phyloP scores from a whole-genome alignment of 2,329 filamentous ascomycete genomes.

The Claviceps digitariae region DNA sequence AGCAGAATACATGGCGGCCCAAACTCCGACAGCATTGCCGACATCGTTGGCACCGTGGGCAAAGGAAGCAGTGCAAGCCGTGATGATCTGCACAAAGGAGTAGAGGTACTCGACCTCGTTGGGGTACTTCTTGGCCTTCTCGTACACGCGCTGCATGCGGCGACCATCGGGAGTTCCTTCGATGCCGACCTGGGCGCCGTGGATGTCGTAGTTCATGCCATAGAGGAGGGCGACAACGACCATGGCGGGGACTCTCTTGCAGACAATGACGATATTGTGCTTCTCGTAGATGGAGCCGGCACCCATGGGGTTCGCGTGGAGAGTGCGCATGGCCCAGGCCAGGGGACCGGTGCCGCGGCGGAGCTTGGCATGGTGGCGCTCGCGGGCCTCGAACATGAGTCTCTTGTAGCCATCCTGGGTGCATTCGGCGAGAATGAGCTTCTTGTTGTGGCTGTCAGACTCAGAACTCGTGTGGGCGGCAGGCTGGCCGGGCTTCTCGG shows the following conservation, averaged over 20 bases:
- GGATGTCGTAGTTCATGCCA: conserved; percentile 71
- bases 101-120: conserved; percentile 60
- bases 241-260: conserved; percentile 56
- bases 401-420: conserved; percentile 44
- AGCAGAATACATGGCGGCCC: conserved; percentile 54
- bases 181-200: conserved; percentile 24
- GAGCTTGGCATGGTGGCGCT: conserved; percentile 49
- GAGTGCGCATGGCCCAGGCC: conserved; percentile 71
- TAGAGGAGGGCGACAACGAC: conserved; percentile 52
- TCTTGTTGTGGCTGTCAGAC: conserved; percentile 32
- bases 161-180: conserved; percentile 11
- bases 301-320: conserved; percentile 61
- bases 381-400: conserved; percentile 42
- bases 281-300: conserved; percentile 61
- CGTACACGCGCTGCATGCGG: conserved; percentile 41
- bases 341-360: conserved; percentile 50
- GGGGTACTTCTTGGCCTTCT: conserved; percentile 48
- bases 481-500: not conserved
- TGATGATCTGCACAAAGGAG: conserved; percentile 53
- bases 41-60: conserved; percentile 70
- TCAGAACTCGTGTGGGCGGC: conserved; percentile 6
- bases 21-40: conserved; percentile 55
- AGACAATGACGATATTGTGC: conserved; percentile 50
- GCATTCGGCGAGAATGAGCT: conserved; percentile 32
- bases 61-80: conserved; percentile 60